These are phyloP conservation scores for Pyrenopolyporus hunteri DNA, from an alignment of 495 filamentous ascomycete genomes.

Conservation along the genomic window DNA sequence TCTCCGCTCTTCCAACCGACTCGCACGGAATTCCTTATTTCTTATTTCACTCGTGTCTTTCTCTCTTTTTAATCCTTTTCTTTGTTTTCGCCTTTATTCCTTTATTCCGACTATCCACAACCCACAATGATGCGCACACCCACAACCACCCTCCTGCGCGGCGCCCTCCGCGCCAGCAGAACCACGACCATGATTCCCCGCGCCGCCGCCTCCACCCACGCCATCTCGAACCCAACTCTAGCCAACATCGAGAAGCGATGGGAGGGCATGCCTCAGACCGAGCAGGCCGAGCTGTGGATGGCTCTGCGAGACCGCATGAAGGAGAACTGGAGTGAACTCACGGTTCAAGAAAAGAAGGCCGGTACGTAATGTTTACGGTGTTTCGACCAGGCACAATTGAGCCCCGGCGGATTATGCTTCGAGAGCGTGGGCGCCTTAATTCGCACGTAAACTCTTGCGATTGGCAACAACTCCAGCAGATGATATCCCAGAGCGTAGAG, in stretches of 20 bases:
- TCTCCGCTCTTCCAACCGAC: constrained; percentile 48
- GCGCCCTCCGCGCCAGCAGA: constrained; percentile 49
- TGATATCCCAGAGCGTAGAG: constrained; percentile 17
- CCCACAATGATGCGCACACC: constrained; percentile 51
- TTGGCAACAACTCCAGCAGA: background rate
- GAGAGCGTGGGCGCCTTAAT: background rate
- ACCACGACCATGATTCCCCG: constrained; percentile 56
- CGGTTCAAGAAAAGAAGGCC: constrained; percentile 95
- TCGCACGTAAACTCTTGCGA: background rate
- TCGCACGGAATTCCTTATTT: constrained; percentile 24
- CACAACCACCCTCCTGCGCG: constrained; percentile 48
- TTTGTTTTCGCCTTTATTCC: background rate
- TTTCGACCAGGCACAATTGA: background rate
- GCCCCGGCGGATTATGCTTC: background rate
- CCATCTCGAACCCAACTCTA: constrained; percentile 96
- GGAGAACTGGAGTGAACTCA: constrained; percentile 93
- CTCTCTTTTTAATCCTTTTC: background rate
- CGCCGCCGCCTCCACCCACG: constrained; percentile 75
- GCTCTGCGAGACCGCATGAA: constrained; percentile 96
- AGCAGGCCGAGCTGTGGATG: constrained; percentile 99
- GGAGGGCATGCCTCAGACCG: constrained; percentile 94
- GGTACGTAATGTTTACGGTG: constrained; percentile 67
- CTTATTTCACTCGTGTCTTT: background rate
- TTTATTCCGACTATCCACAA: background rate
- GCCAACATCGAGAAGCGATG: constrained; percentile 99